Evolutionary conservation across 2,329 filamentous ascomycete species (phyloP).

Genomic region (Raffaelea arxii): DNA sequence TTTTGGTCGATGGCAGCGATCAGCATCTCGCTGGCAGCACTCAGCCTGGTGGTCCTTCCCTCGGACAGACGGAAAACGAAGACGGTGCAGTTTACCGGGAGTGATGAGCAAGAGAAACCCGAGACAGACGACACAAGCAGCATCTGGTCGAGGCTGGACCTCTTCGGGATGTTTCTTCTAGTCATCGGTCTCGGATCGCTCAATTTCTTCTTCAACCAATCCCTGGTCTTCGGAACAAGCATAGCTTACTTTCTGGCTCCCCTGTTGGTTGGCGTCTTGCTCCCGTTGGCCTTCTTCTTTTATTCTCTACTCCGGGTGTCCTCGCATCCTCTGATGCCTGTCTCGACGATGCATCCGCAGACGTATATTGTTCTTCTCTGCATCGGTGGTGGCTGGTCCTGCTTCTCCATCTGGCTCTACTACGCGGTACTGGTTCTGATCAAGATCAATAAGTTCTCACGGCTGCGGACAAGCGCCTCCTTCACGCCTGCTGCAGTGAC

Average conservation of each 20-base stretch:
- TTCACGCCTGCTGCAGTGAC: conserved; percentile 33
- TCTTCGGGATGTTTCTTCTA: conserved; percentile 23
- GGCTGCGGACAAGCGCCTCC: conserved; percentile 34
- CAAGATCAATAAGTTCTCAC: conserved; percentile 24
- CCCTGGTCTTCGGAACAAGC: conserved; percentile 40
- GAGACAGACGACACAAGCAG: conserved; percentile 7
- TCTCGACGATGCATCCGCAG: conserved; percentile 32
- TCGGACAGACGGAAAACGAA: background rate
- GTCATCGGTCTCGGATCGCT: conserved; percentile 41
- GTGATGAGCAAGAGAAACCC: background rate
- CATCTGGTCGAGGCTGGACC: conserved; percentile 18
- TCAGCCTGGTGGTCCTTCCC: conserved; percentile 16
- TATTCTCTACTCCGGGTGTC: too few species aligned
- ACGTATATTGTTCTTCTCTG: conserved; percentile 39
- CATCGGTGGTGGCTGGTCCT: conserved; percentile 31
- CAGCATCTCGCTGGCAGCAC: conserved; percentile 14
- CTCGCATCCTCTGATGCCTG: conserved; percentile 40
- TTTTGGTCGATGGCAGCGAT: conserved; percentile 26
- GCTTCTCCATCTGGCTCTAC: conserved; percentile 31
- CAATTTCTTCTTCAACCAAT: conserved; percentile 52
- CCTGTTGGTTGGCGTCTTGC: conserved; percentile 40
- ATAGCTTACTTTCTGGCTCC: conserved; percentile 37
- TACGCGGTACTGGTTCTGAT: conserved; percentile 29
- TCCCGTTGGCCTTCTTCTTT: too few species aligned
- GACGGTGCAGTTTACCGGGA: background rate